Percentiles rank a stretch among this genome's conserved stretches.
Evolutionary conservation across 2,329 filamentous ascomycete species (phyloP).

Genomic region (Echinosphaeria canescens): DNA sequence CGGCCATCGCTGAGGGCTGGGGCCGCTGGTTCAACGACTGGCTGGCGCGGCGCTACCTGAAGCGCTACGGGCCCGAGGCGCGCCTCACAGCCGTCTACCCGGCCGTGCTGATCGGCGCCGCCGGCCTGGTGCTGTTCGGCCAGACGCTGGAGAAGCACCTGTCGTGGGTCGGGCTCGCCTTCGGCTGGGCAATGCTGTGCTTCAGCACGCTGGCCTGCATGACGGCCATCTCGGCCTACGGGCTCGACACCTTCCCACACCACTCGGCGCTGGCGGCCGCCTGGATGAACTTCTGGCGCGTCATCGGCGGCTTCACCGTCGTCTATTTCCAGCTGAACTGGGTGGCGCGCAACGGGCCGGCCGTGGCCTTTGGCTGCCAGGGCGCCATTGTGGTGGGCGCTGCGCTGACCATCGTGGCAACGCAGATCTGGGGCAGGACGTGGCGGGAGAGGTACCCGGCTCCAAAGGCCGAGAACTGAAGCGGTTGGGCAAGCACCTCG

Average conservation of each 20-base stretch:
- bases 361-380: constrained; percentile 22
- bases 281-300: constrained; percentile 26
- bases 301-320: constrained; percentile 25
- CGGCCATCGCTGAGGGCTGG: constrained; percentile 25
- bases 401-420: no score
- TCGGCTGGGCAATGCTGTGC: constrained; percentile 29
- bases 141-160: constrained; percentile 24
- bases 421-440: no score
- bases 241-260: constrained; percentile 30
- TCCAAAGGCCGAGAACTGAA: no score
- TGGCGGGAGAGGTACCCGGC: no score
- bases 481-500: no score
- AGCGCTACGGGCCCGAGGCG: constrained; percentile 29
- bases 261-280: constrained; percentile 28
- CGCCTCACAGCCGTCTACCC: constrained; percentile 25
- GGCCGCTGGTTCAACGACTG: constrained; percentile 35
- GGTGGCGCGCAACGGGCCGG: constrained; percentile 19
- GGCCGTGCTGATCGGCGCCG: constrained; percentile 22
- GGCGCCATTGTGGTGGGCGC: constrained; percentile 18
- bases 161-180: constrained; percentile 26
- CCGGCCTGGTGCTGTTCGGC: constrained; percentile 27
- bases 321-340: constrained; percentile 29
- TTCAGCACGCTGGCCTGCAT: constrained; percentile 33
- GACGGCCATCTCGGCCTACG: constrained; percentile 26
- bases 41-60: constrained; percentile 20